phyloP scores from a whole-genome alignment of 129 eudicot genomes.

The Tagetes erecta region DNA sequence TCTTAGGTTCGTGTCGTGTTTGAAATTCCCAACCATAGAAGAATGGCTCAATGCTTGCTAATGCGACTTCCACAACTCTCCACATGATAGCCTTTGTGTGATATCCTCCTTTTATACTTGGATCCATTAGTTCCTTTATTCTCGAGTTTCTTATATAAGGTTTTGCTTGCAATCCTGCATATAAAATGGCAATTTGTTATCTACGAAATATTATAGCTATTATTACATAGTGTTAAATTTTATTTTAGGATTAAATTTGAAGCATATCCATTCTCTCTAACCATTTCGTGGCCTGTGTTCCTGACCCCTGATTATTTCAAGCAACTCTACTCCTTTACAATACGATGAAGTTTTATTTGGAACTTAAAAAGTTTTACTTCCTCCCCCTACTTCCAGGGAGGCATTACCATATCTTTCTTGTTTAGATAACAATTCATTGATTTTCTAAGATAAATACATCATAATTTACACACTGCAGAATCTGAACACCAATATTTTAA shows the following conservation, averaged over 20 bases:
- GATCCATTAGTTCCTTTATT: constrained; percentile 77
- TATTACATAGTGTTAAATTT: background rate
- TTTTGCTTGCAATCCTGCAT: constrained; percentile 48
- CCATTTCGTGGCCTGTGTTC: constrained; percentile 69
- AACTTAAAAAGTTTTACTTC: too few species aligned
- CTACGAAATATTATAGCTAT: background rate
- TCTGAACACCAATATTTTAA: too few species aligned
- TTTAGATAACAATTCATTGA: too few species aligned
- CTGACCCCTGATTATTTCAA: constrained; percentile 66
- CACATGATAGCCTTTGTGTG: constrained; percentile 78
- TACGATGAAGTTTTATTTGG: too few species aligned
- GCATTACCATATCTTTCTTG: too few species aligned
- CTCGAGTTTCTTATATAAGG: constrained; percentile 66
- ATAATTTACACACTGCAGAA: too few species aligned
- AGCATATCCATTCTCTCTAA: constrained; percentile 84
- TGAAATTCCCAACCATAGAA: constrained; percentile 42
- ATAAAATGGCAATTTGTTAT: background rate
- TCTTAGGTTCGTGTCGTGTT: too few species aligned
- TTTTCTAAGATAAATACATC: too few species aligned
- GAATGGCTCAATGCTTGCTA: constrained; percentile 72
- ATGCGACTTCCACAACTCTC: constrained; percentile 86
- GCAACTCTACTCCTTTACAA: constrained; percentile 59
- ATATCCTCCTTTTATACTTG: constrained; percentile 75
- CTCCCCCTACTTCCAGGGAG: too few species aligned
- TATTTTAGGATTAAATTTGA: constrained; percentile 8